Evolutionary conservation across 129 eudicot species (phyloP), one percentile per base, ranked within the genome.

Genomic region (Scalesia atractyloides): DNA sequence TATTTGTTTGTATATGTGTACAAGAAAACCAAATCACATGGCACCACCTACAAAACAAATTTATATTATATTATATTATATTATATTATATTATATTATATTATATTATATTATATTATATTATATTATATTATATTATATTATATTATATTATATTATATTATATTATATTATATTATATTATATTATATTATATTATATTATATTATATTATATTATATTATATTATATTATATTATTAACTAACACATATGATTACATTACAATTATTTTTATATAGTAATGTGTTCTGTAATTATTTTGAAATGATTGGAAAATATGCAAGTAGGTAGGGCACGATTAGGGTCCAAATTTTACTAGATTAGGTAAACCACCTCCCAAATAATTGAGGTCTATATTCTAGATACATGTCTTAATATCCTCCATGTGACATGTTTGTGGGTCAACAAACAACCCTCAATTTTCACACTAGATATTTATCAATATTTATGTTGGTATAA

Each of bases 21-120:
- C 67, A 78, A 78, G 59, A 78, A 70, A 78, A 78, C 77, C 72
- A 78, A 78, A n/a, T 63, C 77, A 78, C 82, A 63, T 78, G 82
- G 74, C 68, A 76, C 73, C 22, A 43, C 44, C 68, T 44, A 44
- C 49, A 43, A 43, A 43, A 66, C 30, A 63, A 24, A 63, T 60
- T 33, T 14, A 34, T 10, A 33, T 13, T 62, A 7, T 63, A 7
- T 15, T 63, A 63, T 30, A 30, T 30, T 30, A 30, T 10, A 33
- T 13, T 62, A 7, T 63, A 7, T 15, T 63, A 63, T 30, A 30
- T 30, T 30, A 30, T n/a, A n/a, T 33, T 14, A 34, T 10, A 33
- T 13, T 62, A 7, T 63, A 7, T 15, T 63, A 63, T 30, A 30
- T 30, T 30, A 30, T n/a, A n/a, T 33, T 14, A 34, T 10, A 33